Conservation (phyloP, 108 stramenopile genomes). For the Parmales sp. region DNA sequence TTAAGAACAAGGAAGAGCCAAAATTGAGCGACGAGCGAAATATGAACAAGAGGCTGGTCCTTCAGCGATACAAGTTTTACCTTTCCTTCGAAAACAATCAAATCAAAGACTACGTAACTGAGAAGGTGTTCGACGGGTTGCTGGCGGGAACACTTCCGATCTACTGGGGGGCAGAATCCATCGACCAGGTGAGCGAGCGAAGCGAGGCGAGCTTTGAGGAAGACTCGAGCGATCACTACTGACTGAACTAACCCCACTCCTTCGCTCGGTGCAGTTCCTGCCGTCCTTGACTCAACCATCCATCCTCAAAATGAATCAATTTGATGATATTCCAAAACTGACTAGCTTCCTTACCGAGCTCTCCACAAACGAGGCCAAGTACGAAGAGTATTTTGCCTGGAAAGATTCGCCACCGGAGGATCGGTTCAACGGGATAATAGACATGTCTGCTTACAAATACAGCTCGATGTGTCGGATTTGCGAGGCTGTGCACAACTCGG, state of each 20-base stretch:
- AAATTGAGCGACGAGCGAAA: background rate
- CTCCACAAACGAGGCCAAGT: background rate
- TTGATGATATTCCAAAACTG: background rate
- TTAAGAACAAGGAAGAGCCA: constrained; percentile 23
- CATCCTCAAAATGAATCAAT: background rate
- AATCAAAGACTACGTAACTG: constrained; percentile 26
- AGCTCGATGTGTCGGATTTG: constrained; percentile 5
- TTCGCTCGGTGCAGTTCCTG: too few relatives aligned
- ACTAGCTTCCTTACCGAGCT: background rate
- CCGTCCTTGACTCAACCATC: background rate
- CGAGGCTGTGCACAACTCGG: background rate
- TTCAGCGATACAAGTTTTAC: constrained; percentile 29
- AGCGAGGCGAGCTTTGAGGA: constrained; percentile 14
- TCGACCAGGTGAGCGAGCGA: constrained; percentile 19
- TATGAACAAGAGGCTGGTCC: constrained; percentile 19
- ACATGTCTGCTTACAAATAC: constrained; percentile 17
- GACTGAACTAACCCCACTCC: too few relatives aligned
- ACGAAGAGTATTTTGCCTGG: constrained; percentile 13
- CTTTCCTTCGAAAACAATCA: constrained; percentile 35
- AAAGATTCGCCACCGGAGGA: background rate
- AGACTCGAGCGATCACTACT: too few relatives aligned
- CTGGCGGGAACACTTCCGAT: constrained; percentile 29
- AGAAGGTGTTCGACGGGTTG: constrained; percentile 38
- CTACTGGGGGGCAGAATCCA: constrained; percentile 24
- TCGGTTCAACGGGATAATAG: background rate